Conservation (phyloP, 2,329 filamentous ascomycete genomes). For the Fonsecaea multimorphosa region DNA sequence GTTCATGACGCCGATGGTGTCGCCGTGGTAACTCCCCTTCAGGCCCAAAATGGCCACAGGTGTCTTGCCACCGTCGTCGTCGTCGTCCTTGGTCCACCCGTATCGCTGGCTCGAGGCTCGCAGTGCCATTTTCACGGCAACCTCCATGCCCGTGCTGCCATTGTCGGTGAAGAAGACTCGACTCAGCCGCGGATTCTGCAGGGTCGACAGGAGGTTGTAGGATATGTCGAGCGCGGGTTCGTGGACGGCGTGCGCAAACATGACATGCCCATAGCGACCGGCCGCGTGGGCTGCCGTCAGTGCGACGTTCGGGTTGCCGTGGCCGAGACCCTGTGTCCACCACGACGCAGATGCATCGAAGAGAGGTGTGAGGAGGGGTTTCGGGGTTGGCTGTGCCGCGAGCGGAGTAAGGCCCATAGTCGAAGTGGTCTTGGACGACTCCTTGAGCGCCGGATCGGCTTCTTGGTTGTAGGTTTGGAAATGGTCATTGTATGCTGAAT, state of each 20-base stretch:
- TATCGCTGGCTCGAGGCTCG: slow-evolving; percentile 71
- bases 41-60: slow-evolving; percentile 73
- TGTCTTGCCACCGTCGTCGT: slow-evolving; percentile 58
- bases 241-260: slow-evolving; percentile 83
- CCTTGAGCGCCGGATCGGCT: slow-evolving; percentile 33
- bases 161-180: slow-evolving; percentile 86
- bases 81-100: slow-evolving; percentile 61
- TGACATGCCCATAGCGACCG: slow-evolving; percentile 83
- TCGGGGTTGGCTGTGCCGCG: slow-evolving; percentile 25
- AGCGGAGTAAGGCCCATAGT: slow-evolving; percentile 30
- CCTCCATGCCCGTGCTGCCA: slow-evolving; percentile 81
- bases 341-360: slow-evolving; percentile 87
- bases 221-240: slow-evolving; percentile 75
- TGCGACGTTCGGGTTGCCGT: slow-evolving; percentile 73
- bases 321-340: slow-evolving; percentile 90
- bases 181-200: slow-evolving; percentile 68
- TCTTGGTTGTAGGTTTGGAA: slow-evolving; percentile 67
- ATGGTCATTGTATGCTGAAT: slow-evolving; percentile 78
- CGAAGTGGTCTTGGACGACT: slow-evolving; percentile 9
- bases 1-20: slow-evolving; percentile 89
- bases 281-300: slow-evolving; percentile 81
- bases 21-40: slow-evolving; percentile 82
- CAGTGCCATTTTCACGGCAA: slow-evolving; percentile 84
- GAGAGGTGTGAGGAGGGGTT: slow-evolving; percentile 63
- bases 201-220: slow-evolving; percentile 64